These are phyloP conservation scores for Carex littledalei DNA, from an alignment of 176 grass and related monocot species.

Conservation along the genomic window DNA sequence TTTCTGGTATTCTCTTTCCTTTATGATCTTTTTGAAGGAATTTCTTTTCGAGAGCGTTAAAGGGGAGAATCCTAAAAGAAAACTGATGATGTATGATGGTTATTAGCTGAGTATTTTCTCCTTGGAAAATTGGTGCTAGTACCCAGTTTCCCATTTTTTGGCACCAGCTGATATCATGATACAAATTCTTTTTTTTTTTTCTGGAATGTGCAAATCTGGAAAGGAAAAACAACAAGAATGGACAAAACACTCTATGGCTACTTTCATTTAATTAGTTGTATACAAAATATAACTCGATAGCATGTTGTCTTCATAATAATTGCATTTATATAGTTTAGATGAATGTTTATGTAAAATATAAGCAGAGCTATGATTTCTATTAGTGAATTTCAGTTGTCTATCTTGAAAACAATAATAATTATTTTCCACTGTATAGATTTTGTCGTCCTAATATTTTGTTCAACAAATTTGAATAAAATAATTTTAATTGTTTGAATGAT, in stretches of 20 bases:
- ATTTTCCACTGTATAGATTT: not conserved
- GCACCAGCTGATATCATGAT: not conserved
- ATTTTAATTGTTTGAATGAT: not conserved
- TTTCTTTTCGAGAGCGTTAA: conserved; percentile 29
- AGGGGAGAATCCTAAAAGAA: conserved; percentile 29
- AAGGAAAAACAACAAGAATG: not conserved
- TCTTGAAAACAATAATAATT: too few relatives aligned
- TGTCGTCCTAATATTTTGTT: not conserved
- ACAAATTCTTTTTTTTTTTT: not conserved
- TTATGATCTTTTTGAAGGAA: not conserved
- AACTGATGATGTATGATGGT: not conserved
- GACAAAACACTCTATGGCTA: not conserved
- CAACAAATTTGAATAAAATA: not conserved
- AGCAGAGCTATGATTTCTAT: not conserved
- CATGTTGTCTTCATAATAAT: not conserved
- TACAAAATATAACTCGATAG: not conserved
- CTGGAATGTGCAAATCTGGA: not conserved
- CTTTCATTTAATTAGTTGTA: not conserved
- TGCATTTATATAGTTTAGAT: not conserved
- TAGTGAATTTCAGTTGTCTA: too few relatives aligned
- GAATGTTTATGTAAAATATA: not conserved
- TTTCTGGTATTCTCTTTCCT: conserved; percentile 31
- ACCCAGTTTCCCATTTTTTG: not conserved
- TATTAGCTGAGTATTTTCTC: not conserved
- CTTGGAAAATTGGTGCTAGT: not conserved